These are phyloP conservation scores for Mycena sanguinolenta DNA, from an alignment of 768 basidiomycete species.

Conservation along the genomic window DNA sequence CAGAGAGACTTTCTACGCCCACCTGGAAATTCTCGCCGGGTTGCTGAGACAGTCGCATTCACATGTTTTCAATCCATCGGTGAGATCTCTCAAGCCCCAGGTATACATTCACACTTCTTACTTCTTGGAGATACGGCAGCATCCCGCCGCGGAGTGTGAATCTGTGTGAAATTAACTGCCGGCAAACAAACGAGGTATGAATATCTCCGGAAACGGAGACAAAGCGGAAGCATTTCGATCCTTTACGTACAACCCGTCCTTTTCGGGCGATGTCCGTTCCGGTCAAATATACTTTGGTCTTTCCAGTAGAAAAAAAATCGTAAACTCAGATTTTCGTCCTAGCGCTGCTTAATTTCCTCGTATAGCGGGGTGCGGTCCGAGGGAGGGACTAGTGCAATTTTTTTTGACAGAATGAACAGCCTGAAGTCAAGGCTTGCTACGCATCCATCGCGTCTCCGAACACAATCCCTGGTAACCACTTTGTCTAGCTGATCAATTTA, in stretches of 20 bases:
- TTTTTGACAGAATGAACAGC: slow-evolving; percentile 34
- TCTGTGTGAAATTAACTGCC: slow-evolving; percentile 6
- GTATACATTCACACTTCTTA: neutral
- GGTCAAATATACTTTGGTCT: slow-evolving; percentile 27
- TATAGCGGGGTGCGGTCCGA: slow-evolving; percentile 29
- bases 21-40: slow-evolving; percentile 15
- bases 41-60: neutral
- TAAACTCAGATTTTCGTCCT: slow-evolving; percentile 27
- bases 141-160: slow-evolving; percentile 29
- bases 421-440: slow-evolving; percentile 16
- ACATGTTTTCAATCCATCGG: slow-evolving; percentile 20
- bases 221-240: slow-evolving; percentile 7
- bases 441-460: slow-evolving; percentile 3
- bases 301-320: slow-evolving; percentile 29
- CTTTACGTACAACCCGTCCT: slow-evolving; percentile 27
- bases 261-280: slow-evolving; percentile 20
- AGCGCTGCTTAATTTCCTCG: slow-evolving; percentile 35
- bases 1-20: neutral
- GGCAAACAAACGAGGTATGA: slow-evolving; percentile 14
- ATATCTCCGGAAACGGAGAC: slow-evolving; percentile 30
- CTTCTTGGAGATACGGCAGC: neutral
- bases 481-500: slow-evolving; percentile 7
- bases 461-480: slow-evolving; percentile 17
- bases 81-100: neutral
- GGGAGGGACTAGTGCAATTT: slow-evolving; percentile 17